Evolutionary conservation across 202 grass and related monocot species (phyloP).

Genomic region (Thinopyrum obtusiflorum): DNA sequence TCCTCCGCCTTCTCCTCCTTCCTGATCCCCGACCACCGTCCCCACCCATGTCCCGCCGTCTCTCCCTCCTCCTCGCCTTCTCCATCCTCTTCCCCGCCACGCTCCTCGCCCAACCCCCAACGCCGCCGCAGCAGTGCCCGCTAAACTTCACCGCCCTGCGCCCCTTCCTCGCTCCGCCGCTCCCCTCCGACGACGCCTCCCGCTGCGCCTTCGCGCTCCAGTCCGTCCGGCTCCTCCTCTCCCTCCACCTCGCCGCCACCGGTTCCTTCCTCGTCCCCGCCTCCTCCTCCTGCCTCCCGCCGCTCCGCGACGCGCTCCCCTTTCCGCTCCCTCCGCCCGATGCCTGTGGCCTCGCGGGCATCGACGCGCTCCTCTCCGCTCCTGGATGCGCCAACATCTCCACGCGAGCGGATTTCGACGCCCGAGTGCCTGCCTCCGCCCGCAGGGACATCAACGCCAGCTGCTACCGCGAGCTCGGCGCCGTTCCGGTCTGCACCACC

Average conservation of each 20-base stretch:
- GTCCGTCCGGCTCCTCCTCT: slow-evolving; percentile 47
- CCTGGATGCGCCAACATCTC: slow-evolving; percentile 67
- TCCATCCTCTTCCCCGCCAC: not conserved
- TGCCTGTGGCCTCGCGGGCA: slow-evolving; percentile 43
- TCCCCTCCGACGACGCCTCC: slow-evolving; percentile 15
- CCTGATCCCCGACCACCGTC: not conserved
- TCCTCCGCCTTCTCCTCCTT: not conserved
- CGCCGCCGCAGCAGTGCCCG: slow-evolving; percentile 42
- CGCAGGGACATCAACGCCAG: slow-evolving; percentile 45
- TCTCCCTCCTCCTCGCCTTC: not conserved
- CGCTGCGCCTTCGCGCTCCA: slow-evolving; percentile 43
- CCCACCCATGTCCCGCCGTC: slow-evolving; percentile 18
- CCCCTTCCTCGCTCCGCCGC: slow-evolving; percentile 34
- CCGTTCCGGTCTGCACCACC: slow-evolving; percentile 54
- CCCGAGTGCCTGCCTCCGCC: slow-evolving; percentile 34
- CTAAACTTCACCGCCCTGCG: slow-evolving; percentile 64
- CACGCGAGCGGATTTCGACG: slow-evolving; percentile 49
- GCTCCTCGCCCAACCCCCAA: slow-evolving; percentile 17
- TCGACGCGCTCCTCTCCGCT: slow-evolving; percentile 43
- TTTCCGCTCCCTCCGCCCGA: slow-evolving; percentile 37
- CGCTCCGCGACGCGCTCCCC: slow-evolving; percentile 28
- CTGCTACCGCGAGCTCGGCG: slow-evolving; percentile 60
- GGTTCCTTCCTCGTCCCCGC: slow-evolving; percentile 52
- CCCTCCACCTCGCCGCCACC: slow-evolving; percentile 56
- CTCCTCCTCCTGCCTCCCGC: slow-evolving; percentile 46